phyloP scores from a whole-genome alignment of 768 basidiomycete genomes.

The Termitomyces sp. region DNA sequence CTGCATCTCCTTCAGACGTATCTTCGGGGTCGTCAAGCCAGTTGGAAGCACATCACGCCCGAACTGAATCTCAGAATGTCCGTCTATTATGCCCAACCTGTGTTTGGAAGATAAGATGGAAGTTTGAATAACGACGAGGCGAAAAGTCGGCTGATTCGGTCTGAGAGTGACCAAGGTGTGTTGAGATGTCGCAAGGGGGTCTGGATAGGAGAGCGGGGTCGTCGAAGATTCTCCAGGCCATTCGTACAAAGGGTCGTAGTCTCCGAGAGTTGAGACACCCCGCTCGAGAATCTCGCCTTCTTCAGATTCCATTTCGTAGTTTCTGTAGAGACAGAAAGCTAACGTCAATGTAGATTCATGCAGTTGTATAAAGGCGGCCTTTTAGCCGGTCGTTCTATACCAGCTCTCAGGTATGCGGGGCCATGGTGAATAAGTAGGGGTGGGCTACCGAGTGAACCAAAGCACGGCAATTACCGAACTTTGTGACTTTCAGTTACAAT shows the following conservation, averaged over 20 bases:
- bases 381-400: constrained; percentile 1
- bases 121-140: constrained; percentile 51
- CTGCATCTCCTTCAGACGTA: constrained; percentile 79
- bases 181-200: constrained; percentile 5
- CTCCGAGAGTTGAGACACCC: constrained; percentile 9
- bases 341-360: constrained; percentile 3
- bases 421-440: background rate
- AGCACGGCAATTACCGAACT: constrained; percentile 6
- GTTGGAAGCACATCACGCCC: constrained; percentile 59
- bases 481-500: background rate
- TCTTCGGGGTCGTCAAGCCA: constrained; percentile 48
- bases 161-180: constrained; percentile 10
- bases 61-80: constrained; percentile 61
- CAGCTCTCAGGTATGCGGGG: constrained; percentile 2
- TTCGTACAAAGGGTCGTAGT: constrained; percentile 51
- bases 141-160: constrained; percentile 28
- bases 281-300: constrained; percentile 24
- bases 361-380: background rate
- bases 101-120: constrained; percentile 53
- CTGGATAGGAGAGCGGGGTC: background rate
- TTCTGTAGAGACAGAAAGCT: constrained; percentile 4
- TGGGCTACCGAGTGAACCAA: background rate
- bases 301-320: constrained; percentile 16
- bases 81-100: constrained; percentile 34
- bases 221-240: constrained; percentile 43